A percentile compares a stretch with the other conserved stretches of the same genome.
phyloP scores from a whole-genome alignment of 2,329 filamentous ascomycete species.

The Colletotrichum salicis region DNA sequence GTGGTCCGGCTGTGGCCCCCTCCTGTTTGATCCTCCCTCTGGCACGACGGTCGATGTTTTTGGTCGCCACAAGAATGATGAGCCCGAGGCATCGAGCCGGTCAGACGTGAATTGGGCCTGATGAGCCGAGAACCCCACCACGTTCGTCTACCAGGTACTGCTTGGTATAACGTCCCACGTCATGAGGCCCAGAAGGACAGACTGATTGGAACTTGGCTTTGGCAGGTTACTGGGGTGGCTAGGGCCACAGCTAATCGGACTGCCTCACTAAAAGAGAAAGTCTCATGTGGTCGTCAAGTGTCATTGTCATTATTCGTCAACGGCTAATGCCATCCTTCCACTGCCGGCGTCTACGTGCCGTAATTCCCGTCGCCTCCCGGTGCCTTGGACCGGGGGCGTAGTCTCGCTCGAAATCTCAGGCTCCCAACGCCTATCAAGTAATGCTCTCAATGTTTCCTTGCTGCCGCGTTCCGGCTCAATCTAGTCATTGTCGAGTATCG shows the following conservation, averaged over 20 bases:
- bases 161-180: background rate
- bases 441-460: background rate
- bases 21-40: conserved; percentile 34
- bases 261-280: background rate
- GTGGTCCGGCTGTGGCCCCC: conserved; percentile 31
- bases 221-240: conserved; percentile 18
- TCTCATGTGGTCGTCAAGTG: background rate
- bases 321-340: background rate
- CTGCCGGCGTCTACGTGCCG: background rate
- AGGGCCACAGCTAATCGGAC: conserved; percentile 29
- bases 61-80: conserved; percentile 19
- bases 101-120: background rate
- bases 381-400: background rate
- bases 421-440: background rate
- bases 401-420: background rate
- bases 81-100: conserved; percentile 6
- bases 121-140: background rate
- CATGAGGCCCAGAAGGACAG: background rate
- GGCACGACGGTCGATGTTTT: conserved; percentile 24
- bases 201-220: background rate
- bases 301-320: conserved; percentile 1
- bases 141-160: background rate
- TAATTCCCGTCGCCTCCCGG: background rate
- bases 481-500: background rate
- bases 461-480: too few species aligned